A percentile compares a stretch with the other conserved stretches of the same genome.
Evolutionary conservation across 2,329 filamentous ascomycete species (phyloP).

Genomic region (Exophiala lecanii-corni): DNA sequence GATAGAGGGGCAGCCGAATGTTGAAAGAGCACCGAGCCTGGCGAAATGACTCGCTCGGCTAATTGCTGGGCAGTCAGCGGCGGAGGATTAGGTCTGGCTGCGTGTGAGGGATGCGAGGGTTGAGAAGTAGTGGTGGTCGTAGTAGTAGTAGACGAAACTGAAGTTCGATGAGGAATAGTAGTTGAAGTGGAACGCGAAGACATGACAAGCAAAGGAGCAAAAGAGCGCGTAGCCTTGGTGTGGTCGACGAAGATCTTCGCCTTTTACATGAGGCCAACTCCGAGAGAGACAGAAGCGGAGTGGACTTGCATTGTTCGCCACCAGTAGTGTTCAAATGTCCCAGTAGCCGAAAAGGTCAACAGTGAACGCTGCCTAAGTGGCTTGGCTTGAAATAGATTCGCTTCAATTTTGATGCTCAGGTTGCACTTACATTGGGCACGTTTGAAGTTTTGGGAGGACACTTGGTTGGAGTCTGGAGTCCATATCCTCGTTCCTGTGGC

Average conservation of each 20-base stretch:
- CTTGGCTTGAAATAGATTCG: too few relatives aligned
- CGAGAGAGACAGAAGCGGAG: too few relatives aligned
- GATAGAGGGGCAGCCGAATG: conserved; percentile 16
- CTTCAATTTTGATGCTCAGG: too few relatives aligned
- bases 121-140: conserved; percentile 19
- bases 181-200: conserved; percentile 21
- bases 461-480: too few relatives aligned
- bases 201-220: conserved; percentile 20
- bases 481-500: too few relatives aligned
- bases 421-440: too few relatives aligned
- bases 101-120: conserved; percentile 13
- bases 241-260: conserved; percentile 14
- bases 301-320: conserved; percentile 20
- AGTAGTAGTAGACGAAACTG: conserved; percentile 21
- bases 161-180: conserved; percentile 19
- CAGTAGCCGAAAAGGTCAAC: too few relatives aligned
- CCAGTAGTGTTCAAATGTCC: too few relatives aligned
- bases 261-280: conserved; percentile 7
- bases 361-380: too few relatives aligned
- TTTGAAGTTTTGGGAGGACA: too few relatives aligned
- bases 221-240: conserved; percentile 10
- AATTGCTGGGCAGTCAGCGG: conserved; percentile 20
- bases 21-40: conserved; percentile 26
- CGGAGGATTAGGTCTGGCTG: conserved; percentile 10
- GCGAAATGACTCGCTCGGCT: conserved; percentile 26